A percentile compares a stretch with the other conserved stretches of the same genome.
Conservation (phyloP, 306 rosid species). For the Malus asiatica region DNA sequence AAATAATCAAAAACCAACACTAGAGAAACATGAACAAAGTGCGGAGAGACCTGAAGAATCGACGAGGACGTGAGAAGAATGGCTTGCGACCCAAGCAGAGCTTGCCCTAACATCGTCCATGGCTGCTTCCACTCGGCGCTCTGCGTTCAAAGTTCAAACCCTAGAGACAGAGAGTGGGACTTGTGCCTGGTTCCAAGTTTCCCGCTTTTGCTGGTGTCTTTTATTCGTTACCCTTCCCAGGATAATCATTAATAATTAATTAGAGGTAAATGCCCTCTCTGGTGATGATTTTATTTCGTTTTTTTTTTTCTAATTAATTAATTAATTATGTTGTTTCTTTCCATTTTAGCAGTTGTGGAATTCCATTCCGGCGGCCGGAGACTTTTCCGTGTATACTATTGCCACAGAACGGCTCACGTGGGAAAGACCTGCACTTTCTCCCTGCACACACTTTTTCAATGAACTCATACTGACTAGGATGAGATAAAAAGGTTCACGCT, state of each 20-base stretch:
- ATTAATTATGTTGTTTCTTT: too few relatives aligned
- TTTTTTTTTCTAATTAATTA: neutral
- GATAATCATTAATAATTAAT: neutral
- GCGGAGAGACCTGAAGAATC: conserved; percentile 59
- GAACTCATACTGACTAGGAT: too few relatives aligned
- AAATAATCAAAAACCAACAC: neutral
- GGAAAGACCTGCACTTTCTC: neutral
- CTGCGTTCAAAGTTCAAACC: neutral
- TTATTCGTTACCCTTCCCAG: neutral
- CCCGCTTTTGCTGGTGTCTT: conserved; percentile 33
- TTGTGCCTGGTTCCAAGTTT: conserved; percentile 29
- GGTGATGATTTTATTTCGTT: neutral
- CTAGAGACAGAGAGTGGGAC: neutral
- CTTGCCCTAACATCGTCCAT: conserved; percentile 85
- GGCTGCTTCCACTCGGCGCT: conserved; percentile 8
- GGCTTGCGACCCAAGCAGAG: conserved; percentile 90
- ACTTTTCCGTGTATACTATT: neutral
- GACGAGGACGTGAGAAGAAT: conserved; percentile 70
- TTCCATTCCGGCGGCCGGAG: neutral
- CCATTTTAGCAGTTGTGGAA: neutral
- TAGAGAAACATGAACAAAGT: neutral
- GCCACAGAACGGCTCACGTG: neutral
- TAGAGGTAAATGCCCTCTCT: neutral
- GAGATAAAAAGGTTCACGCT: too few relatives aligned
- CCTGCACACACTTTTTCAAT: too few relatives aligned